Evolutionary conservation across 75 land plant species (phyloP).

Genomic region (Gnetum montanum): DNA sequence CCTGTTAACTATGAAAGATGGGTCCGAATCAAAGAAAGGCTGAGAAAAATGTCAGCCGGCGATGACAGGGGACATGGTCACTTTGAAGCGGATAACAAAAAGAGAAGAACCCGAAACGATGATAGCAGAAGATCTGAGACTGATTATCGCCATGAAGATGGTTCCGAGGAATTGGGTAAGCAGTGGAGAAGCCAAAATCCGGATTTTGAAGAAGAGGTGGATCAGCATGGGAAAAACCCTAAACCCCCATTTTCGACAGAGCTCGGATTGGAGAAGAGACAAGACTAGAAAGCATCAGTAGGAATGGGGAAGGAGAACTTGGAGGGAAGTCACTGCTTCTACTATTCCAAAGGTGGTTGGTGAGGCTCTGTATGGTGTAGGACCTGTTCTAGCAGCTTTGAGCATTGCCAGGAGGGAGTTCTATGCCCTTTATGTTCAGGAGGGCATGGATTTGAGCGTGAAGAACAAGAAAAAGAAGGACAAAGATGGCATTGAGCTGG

Average conservation of each 20-base stretch:
- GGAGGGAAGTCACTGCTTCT: conserved; percentile 45
- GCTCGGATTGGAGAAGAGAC: conserved; percentile 13
- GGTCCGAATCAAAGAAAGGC: conserved; percentile 32
- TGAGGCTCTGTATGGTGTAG: conserved; percentile 86
- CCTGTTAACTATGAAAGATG: conserved; percentile 40
- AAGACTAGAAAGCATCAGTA: conserved; percentile 41
- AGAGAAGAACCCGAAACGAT: no score
- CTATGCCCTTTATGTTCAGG: conserved; percentile 77
- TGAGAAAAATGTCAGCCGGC: conserved; percentile 1
- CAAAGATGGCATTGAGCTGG: conserved; percentile 63
- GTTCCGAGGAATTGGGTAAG: not conserved
- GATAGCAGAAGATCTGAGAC: no score
- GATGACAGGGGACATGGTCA: conserved; percentile 4
- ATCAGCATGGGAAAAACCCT: not conserved
- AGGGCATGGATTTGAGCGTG: conserved; percentile 58
- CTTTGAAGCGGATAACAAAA: no score
- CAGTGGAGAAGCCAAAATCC: no score
- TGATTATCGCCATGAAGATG: no score
- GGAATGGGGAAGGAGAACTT: conserved; percentile 51
- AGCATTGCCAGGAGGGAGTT: conserved; percentile 61
- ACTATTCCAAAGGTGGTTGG: conserved; percentile 57
- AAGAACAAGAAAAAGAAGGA: conserved; percentile 79
- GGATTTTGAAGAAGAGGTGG: not conserved
- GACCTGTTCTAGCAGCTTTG: conserved; percentile 84
- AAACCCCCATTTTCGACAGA: not conserved